Base-by-base conservation (phyloP, 768 basidiomycete genomes). In the Russula ochroleuca region DNA sequence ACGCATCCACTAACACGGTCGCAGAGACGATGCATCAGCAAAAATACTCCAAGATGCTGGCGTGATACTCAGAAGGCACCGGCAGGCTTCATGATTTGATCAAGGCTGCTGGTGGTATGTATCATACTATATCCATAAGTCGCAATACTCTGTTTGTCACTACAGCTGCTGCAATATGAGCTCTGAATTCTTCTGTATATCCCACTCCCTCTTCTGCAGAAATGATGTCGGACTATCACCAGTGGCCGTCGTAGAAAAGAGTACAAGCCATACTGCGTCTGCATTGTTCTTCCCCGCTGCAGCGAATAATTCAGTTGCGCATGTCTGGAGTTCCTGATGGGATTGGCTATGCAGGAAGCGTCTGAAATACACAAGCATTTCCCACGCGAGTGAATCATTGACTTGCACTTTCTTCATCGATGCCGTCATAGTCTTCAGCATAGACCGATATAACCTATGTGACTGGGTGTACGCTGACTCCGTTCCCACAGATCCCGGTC, bases 11-110 rank as follows among this genome's bases (percentile, higher is more conserved):
- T 65, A 3, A 59, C 43, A 48, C 57, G 5, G 58, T 66, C 15
- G n/a, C 69, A 92, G 90, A 48, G 94, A 97, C 69, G 89, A 88
- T 50, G 88, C 86, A 2, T 92, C 91, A 0, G 90, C 92, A 3
- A 76, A 73, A 55, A 79, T 95, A 8, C 87, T 97, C 70, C 78
- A 82, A 67, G 84, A 90, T 72, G 92, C 92, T 7, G 90, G 90
- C 2, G 88, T 97, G n/a, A 77, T 84, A 52, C 78, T 97, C 33
- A 81, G 92, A 58, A 83, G 87, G 66, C 85, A 87, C 69, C 79
- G 85, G 54, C 84, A 84, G 19, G 78, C 80, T 10, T 60, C 53
- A 31, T 64, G 49, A 63, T 28, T 53, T 28, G 28, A 23, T 41
- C 17, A 45, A 14, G 25, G 31, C 23, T 13, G 21, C 13, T 40